Evolutionary conservation across 805 yeast genomes (phyloP).

Genomic region (Nakazawaea pomicola): DNA sequence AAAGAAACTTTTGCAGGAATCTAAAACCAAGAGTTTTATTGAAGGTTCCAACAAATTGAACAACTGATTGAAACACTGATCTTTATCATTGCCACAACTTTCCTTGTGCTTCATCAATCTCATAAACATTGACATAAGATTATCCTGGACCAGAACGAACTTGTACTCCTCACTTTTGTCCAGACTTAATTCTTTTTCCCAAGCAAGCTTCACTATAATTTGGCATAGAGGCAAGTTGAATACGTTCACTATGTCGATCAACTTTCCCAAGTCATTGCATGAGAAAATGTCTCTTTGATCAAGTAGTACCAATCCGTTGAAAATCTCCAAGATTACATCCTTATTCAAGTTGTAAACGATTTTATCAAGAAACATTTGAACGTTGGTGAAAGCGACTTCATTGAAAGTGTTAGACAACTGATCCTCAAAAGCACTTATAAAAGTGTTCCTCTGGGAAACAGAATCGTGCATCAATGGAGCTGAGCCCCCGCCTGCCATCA

Average conservation of each 20-base stretch:
- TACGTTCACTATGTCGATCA: constrained; percentile 27
- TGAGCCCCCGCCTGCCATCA: constrained; percentile 4
- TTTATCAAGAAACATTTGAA: constrained; percentile 17
- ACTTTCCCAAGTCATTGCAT: constrained; percentile 14
- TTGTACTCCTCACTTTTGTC: constrained; percentile 11
- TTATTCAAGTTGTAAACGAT: constrained; percentile 16
- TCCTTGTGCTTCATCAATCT: constrained; percentile 2
- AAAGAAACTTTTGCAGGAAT: constrained; percentile 35
- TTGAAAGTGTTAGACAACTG: constrained; percentile 20
- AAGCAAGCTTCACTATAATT: constrained; percentile 27
- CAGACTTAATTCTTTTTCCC: constrained; percentile 19
- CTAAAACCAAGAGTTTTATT: constrained; percentile 27
- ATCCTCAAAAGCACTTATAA: constrained; percentile 11
- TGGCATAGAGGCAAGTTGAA: constrained; percentile 40
- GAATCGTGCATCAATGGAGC: constrained; percentile 3
- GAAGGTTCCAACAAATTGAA: constrained; percentile 31
- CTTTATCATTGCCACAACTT: constrained; percentile 8
- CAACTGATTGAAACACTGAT: constrained; percentile 29
- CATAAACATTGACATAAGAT: constrained; percentile 7
- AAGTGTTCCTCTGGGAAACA: constrained; percentile 10
- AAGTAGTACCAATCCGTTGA: constrained; percentile 15
- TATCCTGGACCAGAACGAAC: constrained; percentile 7
- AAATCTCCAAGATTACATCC: constrained; percentile 14
- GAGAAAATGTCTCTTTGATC: constrained; percentile 9
- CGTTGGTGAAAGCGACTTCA: constrained; percentile 17